Evolutionary conservation across 1,284 basidiomycete species (phyloP).

Genomic region (Sphaerobolus stellatus): DNA sequence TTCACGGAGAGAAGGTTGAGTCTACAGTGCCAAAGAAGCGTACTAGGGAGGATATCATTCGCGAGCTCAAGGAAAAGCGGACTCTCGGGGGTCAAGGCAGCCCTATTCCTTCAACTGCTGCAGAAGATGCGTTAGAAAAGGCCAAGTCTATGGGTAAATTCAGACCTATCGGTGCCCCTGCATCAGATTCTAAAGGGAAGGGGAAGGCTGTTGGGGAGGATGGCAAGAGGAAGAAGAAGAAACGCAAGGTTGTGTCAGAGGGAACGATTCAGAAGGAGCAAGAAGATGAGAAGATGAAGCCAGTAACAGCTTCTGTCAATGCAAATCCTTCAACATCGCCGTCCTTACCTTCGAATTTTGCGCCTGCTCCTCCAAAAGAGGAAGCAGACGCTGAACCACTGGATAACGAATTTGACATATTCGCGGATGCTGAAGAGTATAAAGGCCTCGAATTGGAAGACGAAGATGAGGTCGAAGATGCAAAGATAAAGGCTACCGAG

Average conservation of each 20-base stretch:
- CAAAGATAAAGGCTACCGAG: conserved; percentile 21
- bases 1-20: conserved; percentile 39
- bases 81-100: conserved; percentile 27
- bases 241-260: conserved; percentile 36
- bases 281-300: conserved; percentile 9
- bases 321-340: conserved; percentile 16
- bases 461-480: conserved; percentile 46
- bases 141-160: conserved; percentile 70
- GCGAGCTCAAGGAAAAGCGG: conserved; percentile 69
- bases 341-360: conserved; percentile 14
- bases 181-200: conserved; percentile 61
- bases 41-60: conserved; percentile 70
- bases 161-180: conserved; percentile 68
- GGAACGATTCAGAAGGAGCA: conserved; percentile 10
- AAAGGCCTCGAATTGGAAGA: conserved; percentile 64
- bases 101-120: background rate
- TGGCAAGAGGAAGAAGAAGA: conserved; percentile 50
- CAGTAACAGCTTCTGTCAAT: conserved; percentile 15
- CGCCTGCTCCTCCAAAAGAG: conserved; percentile 10
- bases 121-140: conserved; percentile 39
- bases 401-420: conserved; percentile 55
- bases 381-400: conserved; percentile 33
- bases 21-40: conserved; percentile 52
- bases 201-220: conserved; percentile 34
- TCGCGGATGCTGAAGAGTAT: conserved; percentile 84